Evolutionary conservation across 768 basidiomycete genomes (phyloP).

Genomic region (Lactarius hengduanensis): DNA sequence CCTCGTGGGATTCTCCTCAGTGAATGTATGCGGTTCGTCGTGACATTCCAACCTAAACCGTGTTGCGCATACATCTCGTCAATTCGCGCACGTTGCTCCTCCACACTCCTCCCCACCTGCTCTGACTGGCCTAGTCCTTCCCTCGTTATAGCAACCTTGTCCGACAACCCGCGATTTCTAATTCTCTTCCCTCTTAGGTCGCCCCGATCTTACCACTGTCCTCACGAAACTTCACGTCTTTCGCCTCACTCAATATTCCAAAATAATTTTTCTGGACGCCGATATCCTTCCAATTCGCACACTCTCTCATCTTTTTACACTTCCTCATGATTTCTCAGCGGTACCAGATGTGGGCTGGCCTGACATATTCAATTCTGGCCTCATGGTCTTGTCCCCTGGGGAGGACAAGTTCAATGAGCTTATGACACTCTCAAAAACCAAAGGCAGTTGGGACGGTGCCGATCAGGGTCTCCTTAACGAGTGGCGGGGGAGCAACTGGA

Average conservation of each 20-base stretch:
- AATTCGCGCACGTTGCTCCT: not conserved
- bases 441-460: constrained; percentile 96
- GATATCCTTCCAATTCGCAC: constrained; percentile 87
- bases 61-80: not conserved
- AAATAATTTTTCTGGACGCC: constrained; percentile 89
- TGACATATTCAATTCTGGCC: constrained; percentile 98
- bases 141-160: not conserved
- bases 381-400: constrained; percentile 82
- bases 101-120: not conserved
- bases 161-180: not conserved
- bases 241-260: constrained; percentile 82
- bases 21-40: not conserved
- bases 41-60: not conserved
- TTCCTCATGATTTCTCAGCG: constrained; percentile 84
- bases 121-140: not conserved
- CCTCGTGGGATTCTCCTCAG: not conserved
- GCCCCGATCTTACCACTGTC: constrained; percentile 88
- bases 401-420: constrained; percentile 81
- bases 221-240: constrained; percentile 97
- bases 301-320: constrained; percentile 86
- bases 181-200: constrained; percentile 53
- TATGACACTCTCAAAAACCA: constrained; percentile 63
- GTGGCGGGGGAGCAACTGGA: constrained; percentile 86
- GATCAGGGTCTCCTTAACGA: constrained; percentile 98
- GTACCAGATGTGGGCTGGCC: constrained; percentile 99